Percentiles rank a stretch among this genome's conserved stretches.
These are phyloP conservation scores for Ophiorrhiza pumila DNA, from an alignment of 257 asterid species.

Conservation along the genomic window DNA sequence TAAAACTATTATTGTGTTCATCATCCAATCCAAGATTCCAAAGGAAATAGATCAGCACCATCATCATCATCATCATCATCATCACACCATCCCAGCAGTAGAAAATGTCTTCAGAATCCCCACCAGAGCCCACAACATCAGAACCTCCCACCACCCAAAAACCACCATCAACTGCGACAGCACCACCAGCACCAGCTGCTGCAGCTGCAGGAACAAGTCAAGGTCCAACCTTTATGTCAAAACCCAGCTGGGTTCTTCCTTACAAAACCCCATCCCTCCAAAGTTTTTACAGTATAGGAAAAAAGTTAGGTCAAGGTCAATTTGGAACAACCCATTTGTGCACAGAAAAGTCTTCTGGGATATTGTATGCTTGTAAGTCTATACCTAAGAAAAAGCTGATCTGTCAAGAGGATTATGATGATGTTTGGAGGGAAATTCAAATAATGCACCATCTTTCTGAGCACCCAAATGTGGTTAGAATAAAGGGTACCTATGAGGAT, in stretches of 20 bases:
- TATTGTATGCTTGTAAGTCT: constrained; percentile 34
- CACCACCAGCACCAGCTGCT: not conserved
- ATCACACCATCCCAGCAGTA: too few relatives aligned
- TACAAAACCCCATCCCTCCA: constrained; percentile 27
- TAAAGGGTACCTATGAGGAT: constrained; percentile 78
- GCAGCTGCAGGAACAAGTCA: not conserved
- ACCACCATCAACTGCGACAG: constrained; percentile 10
- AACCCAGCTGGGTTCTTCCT: constrained; percentile 35
- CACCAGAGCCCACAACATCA: constrained; percentile 23
- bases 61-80: too few relatives aligned
- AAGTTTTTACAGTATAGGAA: constrained; percentile 29
- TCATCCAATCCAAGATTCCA: not conserved
- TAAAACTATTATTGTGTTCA: too few relatives aligned
- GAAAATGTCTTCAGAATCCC: constrained; percentile 21
- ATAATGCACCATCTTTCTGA: constrained; percentile 39
- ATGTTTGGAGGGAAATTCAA: constrained; percentile 42
- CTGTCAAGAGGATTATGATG: constrained; percentile 35
- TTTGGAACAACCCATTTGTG: constrained; percentile 33
- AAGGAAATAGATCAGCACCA: not conserved
- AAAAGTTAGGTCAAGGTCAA: constrained; percentile 36
- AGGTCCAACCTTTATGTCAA: constrained; percentile 13
- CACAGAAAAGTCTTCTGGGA: constrained; percentile 29
- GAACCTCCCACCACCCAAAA: constrained; percentile 13
- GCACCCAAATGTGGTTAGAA: constrained; percentile 76
- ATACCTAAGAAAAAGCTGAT: constrained; percentile 39